Evolutionary conservation across 129 eudicot species (phyloP).

Genomic region (carrot (Daucus carota)): DH1_v3.0 NC_030381.2:28197501-28198000

Average conservation of each 20-base stretch:
- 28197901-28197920: conserved; percentile 99
- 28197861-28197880: conserved; percentile 95
- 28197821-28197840: conserved; percentile 98
- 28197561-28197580: conserved; percentile 86
- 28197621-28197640: conserved; percentile 97
- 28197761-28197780: neutral
- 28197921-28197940: conserved; percentile 93
- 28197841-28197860: conserved; percentile 97
- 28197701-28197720: conserved; percentile 30
- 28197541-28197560: conserved; percentile 83
- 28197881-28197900: conserved; percentile 62
- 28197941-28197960: conserved; percentile 98
- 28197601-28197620: conserved; percentile 97
- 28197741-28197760: neutral
- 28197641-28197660: conserved; percentile 72
- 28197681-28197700: conserved; percentile 92
- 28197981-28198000: conserved; percentile 68
- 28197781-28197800: conserved; percentile 71
- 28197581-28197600: conserved; percentile 99
- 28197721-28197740: neutral
- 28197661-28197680: conserved; percentile 82
- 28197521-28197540: conserved; percentile 81
- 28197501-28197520: conserved; percentile 83
- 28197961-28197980: conserved; percentile 83
- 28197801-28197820: conserved; percentile 99